Evolutionary conservation across 2,329 filamentous ascomycete species (phyloP).

Genomic region (Zymoseptoria tritici): DNA sequence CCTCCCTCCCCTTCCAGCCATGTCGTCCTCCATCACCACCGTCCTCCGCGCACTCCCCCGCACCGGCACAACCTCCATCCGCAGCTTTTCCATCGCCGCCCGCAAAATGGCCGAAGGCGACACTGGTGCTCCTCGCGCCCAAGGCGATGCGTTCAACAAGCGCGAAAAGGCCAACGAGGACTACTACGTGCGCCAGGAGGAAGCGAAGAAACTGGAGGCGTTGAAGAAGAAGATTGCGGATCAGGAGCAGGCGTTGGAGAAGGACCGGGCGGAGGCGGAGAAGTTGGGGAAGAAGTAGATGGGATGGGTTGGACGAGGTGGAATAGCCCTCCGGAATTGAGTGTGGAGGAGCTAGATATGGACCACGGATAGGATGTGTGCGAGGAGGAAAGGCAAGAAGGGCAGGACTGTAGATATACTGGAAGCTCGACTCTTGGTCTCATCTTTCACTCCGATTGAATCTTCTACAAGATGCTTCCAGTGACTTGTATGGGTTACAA

Average conservation of each 20-base stretch:
- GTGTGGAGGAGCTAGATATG: not conserved
- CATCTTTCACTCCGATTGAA: no score
- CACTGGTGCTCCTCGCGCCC: constrained; percentile 35
- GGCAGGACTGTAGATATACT: not conserved
- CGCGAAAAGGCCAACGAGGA: constrained; percentile 85
- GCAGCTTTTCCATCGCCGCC: constrained; percentile 37
- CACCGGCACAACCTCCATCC: constrained; percentile 27
- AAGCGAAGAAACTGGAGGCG: constrained; percentile 65
- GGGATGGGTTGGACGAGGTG: not conserved
- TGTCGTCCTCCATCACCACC: constrained; percentile 29
- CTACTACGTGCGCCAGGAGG: constrained; percentile 75
- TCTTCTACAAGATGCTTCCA: no score
- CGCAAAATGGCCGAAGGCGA: constrained; percentile 39
- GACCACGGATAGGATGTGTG: not conserved
- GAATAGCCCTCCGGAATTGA: not conserved
- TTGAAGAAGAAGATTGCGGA: constrained; percentile 31
- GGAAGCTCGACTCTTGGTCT: not conserved
- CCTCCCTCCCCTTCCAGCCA: constrained; percentile 9
- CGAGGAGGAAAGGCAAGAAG: not conserved
- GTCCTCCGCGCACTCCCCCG: constrained; percentile 32
- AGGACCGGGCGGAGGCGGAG: constrained; percentile 26
- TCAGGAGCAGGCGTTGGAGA: constrained; percentile 21
- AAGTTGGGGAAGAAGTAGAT: constrained; percentile 16
- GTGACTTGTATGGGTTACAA: no score
- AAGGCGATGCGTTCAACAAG: constrained; percentile 83